Evolutionary conservation across 2,329 filamentous ascomycete genomes (phyloP).

Genomic region (Cladobotryum protrusum): DNA sequence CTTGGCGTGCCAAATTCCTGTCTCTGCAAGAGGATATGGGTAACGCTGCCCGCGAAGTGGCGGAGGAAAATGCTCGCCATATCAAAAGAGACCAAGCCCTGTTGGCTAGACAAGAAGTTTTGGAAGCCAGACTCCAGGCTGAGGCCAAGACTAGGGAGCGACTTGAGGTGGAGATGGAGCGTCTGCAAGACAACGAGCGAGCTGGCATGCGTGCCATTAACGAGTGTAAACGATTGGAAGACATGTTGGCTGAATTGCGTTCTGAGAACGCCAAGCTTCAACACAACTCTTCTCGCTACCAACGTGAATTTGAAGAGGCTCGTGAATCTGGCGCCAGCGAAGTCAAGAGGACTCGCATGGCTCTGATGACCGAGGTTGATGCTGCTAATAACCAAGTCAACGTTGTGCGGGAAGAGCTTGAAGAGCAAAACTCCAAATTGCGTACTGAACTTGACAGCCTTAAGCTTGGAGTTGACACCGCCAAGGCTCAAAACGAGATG

Average conservation of each 20-base stretch:
- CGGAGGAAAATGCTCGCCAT: slow-evolving; percentile 74
- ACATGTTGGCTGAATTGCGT: slow-evolving; percentile 48
- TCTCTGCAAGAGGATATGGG: slow-evolving; percentile 84
- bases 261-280: slow-evolving; percentile 68
- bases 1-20: slow-evolving; percentile 77
- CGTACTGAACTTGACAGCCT: slow-evolving; percentile 71
- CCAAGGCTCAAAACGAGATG: slow-evolving; percentile 75
- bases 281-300: slow-evolving; percentile 59
- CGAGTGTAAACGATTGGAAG: slow-evolving; percentile 56
- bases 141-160: slow-evolving; percentile 65
- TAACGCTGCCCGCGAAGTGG: slow-evolving; percentile 68
- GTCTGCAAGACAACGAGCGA: slow-evolving; percentile 58
- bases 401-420: slow-evolving; percentile 71
- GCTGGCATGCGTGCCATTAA: slow-evolving; percentile 58
- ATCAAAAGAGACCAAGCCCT: slow-evolving; percentile 73
- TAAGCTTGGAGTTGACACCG: slow-evolving; percentile 72
- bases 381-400: slow-evolving; percentile 81
- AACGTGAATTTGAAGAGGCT: slow-evolving; percentile 79
- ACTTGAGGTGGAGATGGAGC: slow-evolving; percentile 59
- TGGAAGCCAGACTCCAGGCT: slow-evolving; percentile 70
- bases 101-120: slow-evolving; percentile 70
- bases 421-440: slow-evolving; percentile 68
- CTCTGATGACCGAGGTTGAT: slow-evolving; percentile 77
- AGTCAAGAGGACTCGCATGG: slow-evolving; percentile 70
- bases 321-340: slow-evolving; percentile 73